phyloP scores from a whole-genome alignment of 768 basidiomycete species.

The Tricholomella constricta region DNA sequence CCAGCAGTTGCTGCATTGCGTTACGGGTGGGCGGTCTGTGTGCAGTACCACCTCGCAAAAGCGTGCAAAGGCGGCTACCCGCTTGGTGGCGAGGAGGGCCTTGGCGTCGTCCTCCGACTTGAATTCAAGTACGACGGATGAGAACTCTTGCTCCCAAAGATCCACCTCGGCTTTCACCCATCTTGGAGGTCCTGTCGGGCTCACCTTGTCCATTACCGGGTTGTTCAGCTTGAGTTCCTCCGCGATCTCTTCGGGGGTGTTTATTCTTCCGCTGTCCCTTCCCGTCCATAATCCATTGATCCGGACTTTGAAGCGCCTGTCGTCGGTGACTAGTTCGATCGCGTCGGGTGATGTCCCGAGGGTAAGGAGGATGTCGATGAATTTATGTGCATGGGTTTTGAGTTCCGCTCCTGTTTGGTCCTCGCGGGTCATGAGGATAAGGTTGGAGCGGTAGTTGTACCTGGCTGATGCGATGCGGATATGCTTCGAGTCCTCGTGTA shows the following conservation, averaged over 20 bases:
- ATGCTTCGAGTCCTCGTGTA: conserved; percentile 3
- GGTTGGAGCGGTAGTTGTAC: conserved; percentile 17
- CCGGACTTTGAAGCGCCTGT: conserved; percentile 23
- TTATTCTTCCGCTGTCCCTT: background rate
- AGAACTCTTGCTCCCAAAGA: background rate
- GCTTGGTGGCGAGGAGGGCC: background rate
- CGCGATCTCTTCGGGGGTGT: background rate
- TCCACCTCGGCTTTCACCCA: conserved; percentile 1
- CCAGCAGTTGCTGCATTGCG: conserved; percentile 13
- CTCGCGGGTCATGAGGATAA: conserved; percentile 15
- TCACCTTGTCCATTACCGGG: conserved; percentile 5
- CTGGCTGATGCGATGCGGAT: conserved; percentile 16
- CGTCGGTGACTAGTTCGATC: conserved; percentile 13
- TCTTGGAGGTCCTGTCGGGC: background rate
- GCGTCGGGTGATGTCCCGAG: conserved; percentile 3
- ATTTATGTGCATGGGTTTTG: background rate
- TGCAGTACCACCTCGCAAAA: conserved; percentile 1
- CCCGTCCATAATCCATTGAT: conserved; percentile 12
- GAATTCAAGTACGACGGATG: conserved; percentile 4
- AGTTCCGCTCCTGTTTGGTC: conserved; percentile 21
- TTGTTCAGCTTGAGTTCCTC: background rate
- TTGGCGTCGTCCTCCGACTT: background rate
- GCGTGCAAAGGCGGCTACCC: background rate
- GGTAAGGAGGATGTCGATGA: conserved; percentile 8
- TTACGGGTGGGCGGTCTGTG: background rate